A percentile compares a stretch with the other conserved stretches of the same genome.
These are phyloP conservation scores for Pseudotulostoma volvatum DNA, from an alignment of 495 filamentous ascomycete species.

Conservation along the genomic window DNA sequence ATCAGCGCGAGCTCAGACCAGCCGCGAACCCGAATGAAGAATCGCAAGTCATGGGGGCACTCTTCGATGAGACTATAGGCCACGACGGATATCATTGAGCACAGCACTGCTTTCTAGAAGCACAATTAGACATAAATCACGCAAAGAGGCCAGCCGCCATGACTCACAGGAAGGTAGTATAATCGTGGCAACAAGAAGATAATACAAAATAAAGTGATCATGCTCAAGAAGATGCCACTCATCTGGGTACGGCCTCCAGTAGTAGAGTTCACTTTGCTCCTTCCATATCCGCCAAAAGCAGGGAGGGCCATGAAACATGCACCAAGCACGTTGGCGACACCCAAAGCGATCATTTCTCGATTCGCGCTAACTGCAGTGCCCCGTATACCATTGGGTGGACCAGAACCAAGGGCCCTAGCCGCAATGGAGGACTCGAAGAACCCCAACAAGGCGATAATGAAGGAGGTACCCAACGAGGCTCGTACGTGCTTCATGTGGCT, in stretches of 20 bases:
- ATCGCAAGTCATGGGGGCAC: constrained; percentile 74
- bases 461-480: constrained; percentile 80
- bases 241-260: constrained; percentile 89
- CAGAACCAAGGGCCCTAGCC: constrained; percentile 69
- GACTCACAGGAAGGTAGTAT: constrained; percentile 77
- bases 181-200: constrained; percentile 76
- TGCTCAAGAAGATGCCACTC: constrained; percentile 67
- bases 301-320: constrained; percentile 82
- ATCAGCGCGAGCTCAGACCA: constrained; percentile 77
- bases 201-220: constrained; percentile 67
- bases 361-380: constrained; percentile 77
- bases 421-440: constrained; percentile 99
- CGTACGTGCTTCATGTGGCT: constrained; percentile 62
- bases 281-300: constrained; percentile 89
- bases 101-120: constrained; percentile 78
- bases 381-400: constrained; percentile 41
- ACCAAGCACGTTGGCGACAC: constrained; percentile 78
- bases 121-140: constrained; percentile 9
- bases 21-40: constrained; percentile 75
- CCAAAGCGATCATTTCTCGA: constrained; percentile 83
- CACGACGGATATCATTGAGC: constrained; percentile 87
- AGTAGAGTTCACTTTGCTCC: constrained; percentile 84
- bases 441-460: constrained; percentile 83
- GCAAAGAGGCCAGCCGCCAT: background rate
- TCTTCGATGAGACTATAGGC: constrained; percentile 92